phyloP scores from a whole-genome alignment of 31 red algal genomes.

The Odonthalia washingtoniensis region DNA sequence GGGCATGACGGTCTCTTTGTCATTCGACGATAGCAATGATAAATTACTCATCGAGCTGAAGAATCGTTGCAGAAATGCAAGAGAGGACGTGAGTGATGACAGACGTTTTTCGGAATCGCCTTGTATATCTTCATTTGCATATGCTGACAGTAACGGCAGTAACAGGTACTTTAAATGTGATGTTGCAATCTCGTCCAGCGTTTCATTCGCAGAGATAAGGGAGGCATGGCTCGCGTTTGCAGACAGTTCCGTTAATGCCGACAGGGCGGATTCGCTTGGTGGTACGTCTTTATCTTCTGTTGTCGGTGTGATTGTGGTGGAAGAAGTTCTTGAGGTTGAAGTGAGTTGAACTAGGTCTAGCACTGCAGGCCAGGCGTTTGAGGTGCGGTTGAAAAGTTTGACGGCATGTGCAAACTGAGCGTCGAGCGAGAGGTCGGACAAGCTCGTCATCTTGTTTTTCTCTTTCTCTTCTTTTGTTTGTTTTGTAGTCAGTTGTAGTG shows the following conservation, averaged over 20 bases:
- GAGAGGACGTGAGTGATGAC: slow-evolving; percentile 9
- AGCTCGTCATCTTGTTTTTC: slow-evolving; percentile 19
- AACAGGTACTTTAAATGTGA: slow-evolving; percentile 56
- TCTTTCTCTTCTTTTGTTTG: too few relatives aligned
- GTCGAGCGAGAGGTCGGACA: slow-evolving; percentile 10
- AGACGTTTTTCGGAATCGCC: slow-evolving; percentile 36
- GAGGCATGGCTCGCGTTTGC: background rate
- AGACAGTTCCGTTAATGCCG: background rate
- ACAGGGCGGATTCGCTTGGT: background rate
- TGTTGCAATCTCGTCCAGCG: slow-evolving; percentile 71
- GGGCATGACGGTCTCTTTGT: slow-evolving; percentile 35
- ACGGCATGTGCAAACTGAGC: slow-evolving; percentile 47
- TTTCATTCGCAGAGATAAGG: slow-evolving; percentile 67
- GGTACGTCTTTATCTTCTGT: background rate
- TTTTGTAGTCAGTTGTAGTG: too few relatives aligned
- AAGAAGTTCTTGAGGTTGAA: background rate
- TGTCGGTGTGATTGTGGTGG: background rate
- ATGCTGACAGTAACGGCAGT: slow-evolving; percentile 58
- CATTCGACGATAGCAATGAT: slow-evolving; percentile 47
- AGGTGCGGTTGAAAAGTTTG: background rate
- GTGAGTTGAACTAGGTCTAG: background rate
- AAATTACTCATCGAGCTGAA: slow-evolving; percentile 51
- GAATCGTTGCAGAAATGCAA: slow-evolving; percentile 43
- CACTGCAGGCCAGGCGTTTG: slow-evolving; percentile 42
- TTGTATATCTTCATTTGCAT: slow-evolving; percentile 38